Evolutionary conservation across 345 rosid genomes (phyloP).

Genomic region (Linum trigynum): DNA sequence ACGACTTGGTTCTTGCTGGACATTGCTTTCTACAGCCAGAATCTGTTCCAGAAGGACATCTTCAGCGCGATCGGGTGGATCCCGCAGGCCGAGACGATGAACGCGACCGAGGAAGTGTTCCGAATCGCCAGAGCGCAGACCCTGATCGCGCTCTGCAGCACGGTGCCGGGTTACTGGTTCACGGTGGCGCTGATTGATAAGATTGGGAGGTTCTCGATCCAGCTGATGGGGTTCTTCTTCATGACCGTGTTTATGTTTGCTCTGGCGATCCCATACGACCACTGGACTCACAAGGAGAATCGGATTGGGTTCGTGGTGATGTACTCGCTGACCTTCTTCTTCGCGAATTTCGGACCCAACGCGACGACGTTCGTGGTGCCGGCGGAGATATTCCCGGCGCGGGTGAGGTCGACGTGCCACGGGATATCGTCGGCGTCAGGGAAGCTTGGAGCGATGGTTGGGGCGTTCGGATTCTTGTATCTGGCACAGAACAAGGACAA

Average conservation of each 20-base stretch:
- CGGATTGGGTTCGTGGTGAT: constrained; percentile 1
- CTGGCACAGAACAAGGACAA: constrained; percentile 6
- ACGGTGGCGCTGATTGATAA: neutral
- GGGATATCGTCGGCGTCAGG: constrained; percentile 1
- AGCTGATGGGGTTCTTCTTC: constrained; percentile 7
- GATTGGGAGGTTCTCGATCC: neutral
- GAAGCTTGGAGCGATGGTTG: neutral
- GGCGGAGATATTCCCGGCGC: neutral
- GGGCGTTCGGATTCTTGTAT: constrained; percentile 4
- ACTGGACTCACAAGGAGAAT: constrained; percentile 6
- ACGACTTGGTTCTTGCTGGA: neutral
- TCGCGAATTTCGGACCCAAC: constrained; percentile 3
- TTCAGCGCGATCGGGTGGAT: constrained; percentile 3
- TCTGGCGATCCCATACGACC: neutral
- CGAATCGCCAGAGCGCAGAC: neutral
- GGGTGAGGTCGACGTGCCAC: neutral
- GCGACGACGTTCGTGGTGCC: neutral
- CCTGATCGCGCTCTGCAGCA: constrained; percentile 1
- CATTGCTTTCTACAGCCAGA: constrained; percentile 1
- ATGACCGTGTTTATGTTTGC: constrained; percentile 3
- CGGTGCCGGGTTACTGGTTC: constrained; percentile 2
- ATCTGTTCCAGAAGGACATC: constrained; percentile 3
- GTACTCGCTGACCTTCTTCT: constrained; percentile 4
- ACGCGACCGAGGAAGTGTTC: neutral
- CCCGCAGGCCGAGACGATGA: neutral